Conservation (phyloP, 441 rosid genomes). For the Euphorbia celastroides region DNA sequence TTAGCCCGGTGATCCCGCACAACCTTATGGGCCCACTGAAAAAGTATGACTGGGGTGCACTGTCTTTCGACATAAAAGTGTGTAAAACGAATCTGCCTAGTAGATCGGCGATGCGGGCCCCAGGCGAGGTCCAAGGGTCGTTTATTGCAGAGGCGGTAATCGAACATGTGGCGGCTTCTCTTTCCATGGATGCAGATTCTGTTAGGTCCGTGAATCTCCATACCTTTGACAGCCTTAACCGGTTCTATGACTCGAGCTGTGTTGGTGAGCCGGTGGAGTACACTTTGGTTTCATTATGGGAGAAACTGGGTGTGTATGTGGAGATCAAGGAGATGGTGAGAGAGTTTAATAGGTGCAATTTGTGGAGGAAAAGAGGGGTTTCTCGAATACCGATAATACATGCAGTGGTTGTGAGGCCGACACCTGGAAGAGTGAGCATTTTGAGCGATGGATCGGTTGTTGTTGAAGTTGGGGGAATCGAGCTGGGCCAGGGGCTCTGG, state of each 20-base stretch:
- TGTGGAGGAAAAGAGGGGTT: conserved; percentile 73
- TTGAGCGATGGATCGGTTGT: conserved; percentile 73
- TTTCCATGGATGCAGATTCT: conserved; percentile 60
- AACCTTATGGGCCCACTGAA: conserved; percentile 37
- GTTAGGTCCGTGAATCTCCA: conserved; percentile 71
- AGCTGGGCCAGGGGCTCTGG: conserved; percentile 96
- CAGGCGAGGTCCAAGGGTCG: conserved; percentile 84
- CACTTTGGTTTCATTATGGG: conserved; percentile 69
- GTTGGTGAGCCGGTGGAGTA: conserved; percentile 63
- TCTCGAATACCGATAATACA: conserved; percentile 66
- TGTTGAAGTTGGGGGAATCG: conserved; percentile 89
- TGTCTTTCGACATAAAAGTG: conserved; percentile 61
- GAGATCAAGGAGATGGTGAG: conserved; percentile 39
- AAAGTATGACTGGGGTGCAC: conserved; percentile 90
- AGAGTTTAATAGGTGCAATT: conserved; percentile 52
- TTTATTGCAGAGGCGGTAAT: conserved; percentile 79
- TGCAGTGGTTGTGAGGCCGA: conserved; percentile 35
- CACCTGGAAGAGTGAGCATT: conserved; percentile 84
- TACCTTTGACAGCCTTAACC: conserved; percentile 46
- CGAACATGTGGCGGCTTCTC: conserved; percentile 79
- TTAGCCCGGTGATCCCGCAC: conserved; percentile 49
- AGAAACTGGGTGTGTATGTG: conserved; percentile 38
- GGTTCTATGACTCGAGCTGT: conserved; percentile 34
- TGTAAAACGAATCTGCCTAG: conserved; percentile 82
- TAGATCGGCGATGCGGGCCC: conserved; percentile 82